Evolutionary conservation across 2,329 filamentous ascomycete species (phyloP).

Genomic region (Fusarium floridanum): DNA sequence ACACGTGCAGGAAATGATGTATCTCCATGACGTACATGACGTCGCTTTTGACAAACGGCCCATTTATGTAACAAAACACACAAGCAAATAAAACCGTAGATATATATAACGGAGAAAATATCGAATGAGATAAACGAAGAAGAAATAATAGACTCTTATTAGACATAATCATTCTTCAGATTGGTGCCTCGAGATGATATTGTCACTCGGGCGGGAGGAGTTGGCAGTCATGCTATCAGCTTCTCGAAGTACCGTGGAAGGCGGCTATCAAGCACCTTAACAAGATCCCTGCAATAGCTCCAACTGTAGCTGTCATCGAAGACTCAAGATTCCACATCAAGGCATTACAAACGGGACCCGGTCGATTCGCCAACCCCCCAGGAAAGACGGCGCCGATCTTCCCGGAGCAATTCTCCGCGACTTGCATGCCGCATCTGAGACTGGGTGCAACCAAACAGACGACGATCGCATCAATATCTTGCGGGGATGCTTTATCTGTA

Average conservation of each 20-base stretch:
- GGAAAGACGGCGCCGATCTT: not conserved
- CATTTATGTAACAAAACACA: not conserved
- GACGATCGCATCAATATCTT: conserved; percentile 1
- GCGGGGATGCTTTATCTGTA: not conserved
- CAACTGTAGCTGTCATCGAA: conserved; percentile 26
- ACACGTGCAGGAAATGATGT: conserved; percentile 26
- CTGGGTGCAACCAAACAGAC: conserved; percentile 1
- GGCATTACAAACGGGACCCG: not conserved
- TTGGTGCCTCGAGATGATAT: not conserved
- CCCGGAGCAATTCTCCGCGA: conserved; percentile 24
- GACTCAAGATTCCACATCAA: conserved; percentile 24
- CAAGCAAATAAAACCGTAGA: not conserved
- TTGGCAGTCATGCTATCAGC: not conserved
- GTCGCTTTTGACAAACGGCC: conserved; percentile 22
- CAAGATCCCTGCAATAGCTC: not conserved
- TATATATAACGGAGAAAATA: not conserved
- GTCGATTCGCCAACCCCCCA: not conserved
- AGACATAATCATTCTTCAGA: not conserved
- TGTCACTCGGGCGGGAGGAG: not conserved
- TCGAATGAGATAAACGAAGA: not conserved
- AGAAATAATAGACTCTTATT: not conserved
- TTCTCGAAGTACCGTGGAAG: conserved; percentile 10
- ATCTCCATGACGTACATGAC: conserved; percentile 39
- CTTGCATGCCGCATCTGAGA: not conserved
- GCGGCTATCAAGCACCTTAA: not conserved